Percentiles rank a stretch among this genome's conserved stretches.
phyloP scores from a whole-genome alignment of 352 stramenopile species.

The Phytophthora tentaculata region DNA sequence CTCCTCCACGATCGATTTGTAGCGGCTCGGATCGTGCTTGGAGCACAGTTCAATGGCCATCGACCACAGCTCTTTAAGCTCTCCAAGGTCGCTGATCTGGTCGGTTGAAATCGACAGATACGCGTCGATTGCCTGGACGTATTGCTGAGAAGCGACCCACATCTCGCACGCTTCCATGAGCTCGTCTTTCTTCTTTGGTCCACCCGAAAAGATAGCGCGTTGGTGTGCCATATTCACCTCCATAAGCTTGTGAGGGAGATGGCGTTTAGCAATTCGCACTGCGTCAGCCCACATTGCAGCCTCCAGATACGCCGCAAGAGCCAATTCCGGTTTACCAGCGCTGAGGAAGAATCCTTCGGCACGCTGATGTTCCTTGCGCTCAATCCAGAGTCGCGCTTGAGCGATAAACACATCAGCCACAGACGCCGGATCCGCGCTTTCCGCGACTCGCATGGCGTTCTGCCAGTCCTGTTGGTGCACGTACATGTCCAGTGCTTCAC shows the following conservation, averaged over 20 bases:
- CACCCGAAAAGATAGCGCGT: conserved; percentile 78
- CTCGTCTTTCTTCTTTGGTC: conserved; percentile 80
- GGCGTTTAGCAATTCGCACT: conserved; percentile 87
- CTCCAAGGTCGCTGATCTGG: conserved; percentile 65
- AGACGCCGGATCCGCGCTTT: conserved; percentile 88
- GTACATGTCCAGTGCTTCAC: conserved; percentile 97
- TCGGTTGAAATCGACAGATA: conserved; percentile 88
- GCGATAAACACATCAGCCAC: conserved; percentile 92
- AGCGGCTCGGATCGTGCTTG: conserved; percentile 88
- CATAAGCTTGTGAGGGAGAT: conserved; percentile 93
- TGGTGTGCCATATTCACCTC: conserved; percentile 91
- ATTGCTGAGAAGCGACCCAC: conserved; percentile 91
- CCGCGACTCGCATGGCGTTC: conserved; percentile 92
- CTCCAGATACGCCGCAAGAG: conserved; percentile 88
- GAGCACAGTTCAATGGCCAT: conserved; percentile 89
- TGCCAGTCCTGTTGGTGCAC: conserved; percentile 94
- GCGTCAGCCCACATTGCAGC: conserved; percentile 89
- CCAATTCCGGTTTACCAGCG: conserved; percentile 91
- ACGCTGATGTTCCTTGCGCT: conserved; percentile 84
- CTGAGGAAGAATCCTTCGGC: conserved; percentile 93
- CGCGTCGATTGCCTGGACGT: conserved; percentile 91
- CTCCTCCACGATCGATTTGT: conserved; percentile 90
- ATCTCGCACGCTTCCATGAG: conserved; percentile 87
- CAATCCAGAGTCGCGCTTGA: conserved; percentile 87
- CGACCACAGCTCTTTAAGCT: conserved; percentile 90